A percentile compares a stretch with the other conserved stretches of the same genome.
These are phyloP conservation scores for Aspergillus ostianus DNA, from an alignment of 495 filamentous ascomycete genomes.

Conservation along the genomic window DNA sequence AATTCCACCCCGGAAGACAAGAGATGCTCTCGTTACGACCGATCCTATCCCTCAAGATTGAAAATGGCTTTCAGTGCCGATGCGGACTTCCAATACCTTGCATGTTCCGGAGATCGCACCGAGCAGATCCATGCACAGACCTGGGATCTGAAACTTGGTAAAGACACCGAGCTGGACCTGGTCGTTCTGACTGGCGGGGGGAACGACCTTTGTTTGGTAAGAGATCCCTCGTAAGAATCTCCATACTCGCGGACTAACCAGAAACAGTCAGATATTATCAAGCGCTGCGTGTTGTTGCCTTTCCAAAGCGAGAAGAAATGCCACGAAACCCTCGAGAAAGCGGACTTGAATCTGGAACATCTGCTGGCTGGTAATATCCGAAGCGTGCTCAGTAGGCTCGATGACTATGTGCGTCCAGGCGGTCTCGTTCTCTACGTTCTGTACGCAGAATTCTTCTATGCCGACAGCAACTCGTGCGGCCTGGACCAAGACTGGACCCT, in stretches of 20 bases:
- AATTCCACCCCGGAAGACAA: neutral
- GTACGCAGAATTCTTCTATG: constrained; percentile 32
- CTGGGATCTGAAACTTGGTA: constrained; percentile 1
- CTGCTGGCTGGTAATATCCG: constrained; percentile 24
- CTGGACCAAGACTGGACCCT: constrained; percentile 21
- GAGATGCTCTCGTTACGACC: constrained; percentile 28
- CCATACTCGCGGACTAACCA: no score
- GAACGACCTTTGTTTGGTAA: constrained; percentile 33
- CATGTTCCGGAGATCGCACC: constrained; percentile 25
- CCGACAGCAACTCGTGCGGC: constrained; percentile 14
- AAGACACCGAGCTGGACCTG: constrained; percentile 22
- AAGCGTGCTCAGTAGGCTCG: constrained; percentile 14
- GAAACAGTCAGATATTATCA: constrained; percentile 19
- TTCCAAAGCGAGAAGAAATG: constrained; percentile 12
- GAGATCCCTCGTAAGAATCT: neutral
- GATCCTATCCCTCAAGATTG: constrained; percentile 20
- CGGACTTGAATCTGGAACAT: constrained; percentile 19
- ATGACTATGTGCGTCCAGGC: constrained; percentile 22
- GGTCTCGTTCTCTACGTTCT: constrained; percentile 23
- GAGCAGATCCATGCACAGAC: constrained; percentile 21
- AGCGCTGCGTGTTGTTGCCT: constrained; percentile 24
- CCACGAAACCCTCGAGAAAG: constrained; percentile 18
- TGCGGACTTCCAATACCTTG: constrained; percentile 6
- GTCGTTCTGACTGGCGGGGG: constrained; percentile 33
- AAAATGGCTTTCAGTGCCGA: constrained; percentile 5